phyloP scores from a whole-genome alignment of 768 basidiomycete genomes.

The Scleroderma bovista region DNA sequence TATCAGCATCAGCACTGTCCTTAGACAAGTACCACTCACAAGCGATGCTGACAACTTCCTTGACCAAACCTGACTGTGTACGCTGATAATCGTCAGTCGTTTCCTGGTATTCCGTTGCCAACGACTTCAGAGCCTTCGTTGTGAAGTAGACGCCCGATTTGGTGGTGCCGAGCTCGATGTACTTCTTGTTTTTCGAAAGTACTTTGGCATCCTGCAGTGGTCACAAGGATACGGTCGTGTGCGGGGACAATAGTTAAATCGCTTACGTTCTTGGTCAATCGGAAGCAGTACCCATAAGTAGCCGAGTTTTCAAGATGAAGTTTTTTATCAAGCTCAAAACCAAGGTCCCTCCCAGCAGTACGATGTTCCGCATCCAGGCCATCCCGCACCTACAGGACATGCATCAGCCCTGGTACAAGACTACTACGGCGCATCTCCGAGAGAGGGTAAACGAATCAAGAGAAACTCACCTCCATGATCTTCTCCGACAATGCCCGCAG shows the following conservation, averaged over 20 bases:
- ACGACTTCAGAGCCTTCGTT: conserved; percentile 64
- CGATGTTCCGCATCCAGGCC: conserved; percentile 79
- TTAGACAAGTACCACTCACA: conserved; percentile 41
- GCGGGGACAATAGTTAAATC: neutral
- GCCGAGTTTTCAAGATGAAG: conserved; percentile 90
- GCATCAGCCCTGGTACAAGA: neutral
- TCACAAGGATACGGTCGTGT: neutral
- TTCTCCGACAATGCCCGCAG: conserved; percentile 64
- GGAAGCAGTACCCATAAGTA: conserved; percentile 87
- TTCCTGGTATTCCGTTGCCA: conserved; percentile 69
- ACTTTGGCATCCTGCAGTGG: conserved; percentile 66
- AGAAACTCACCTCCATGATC: conserved; percentile 47
- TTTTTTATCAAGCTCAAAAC: conserved; percentile 88
- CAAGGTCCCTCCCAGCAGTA: conserved; percentile 60
- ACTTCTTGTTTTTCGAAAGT: conserved; percentile 57
- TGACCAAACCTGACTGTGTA: conserved; percentile 78
- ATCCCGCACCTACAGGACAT: conserved; percentile 51
- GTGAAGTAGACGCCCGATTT: conserved; percentile 90
- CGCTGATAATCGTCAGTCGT: conserved; percentile 63
- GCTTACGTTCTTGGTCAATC: conserved; percentile 84
- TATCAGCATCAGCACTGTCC: neutral
- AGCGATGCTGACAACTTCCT: conserved; percentile 89
- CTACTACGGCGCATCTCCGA: too few relatives aligned
- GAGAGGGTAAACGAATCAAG: neutral
- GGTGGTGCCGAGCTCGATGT: conserved; percentile 77